phyloP scores from a whole-genome alignment of 2,329 filamentous ascomycete species.

The Colletotrichum godetiae region DNA sequence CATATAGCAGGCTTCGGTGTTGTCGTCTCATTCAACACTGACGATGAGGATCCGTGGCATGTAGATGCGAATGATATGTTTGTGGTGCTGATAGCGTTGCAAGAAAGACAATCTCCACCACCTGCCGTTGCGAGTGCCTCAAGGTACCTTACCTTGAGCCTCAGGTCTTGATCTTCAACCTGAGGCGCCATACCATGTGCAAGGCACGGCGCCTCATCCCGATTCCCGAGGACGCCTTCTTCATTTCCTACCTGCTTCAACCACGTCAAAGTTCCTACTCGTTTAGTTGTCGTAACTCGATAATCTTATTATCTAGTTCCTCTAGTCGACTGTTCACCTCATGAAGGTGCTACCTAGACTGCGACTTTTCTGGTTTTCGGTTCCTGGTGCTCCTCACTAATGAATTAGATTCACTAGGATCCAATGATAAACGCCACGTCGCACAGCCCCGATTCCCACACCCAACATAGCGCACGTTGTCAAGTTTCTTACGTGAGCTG shows the following conservation, averaged over 20 bases:
- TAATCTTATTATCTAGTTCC: not conserved
- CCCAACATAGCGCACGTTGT: not conserved
- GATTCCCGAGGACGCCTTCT: too few relatives aligned
- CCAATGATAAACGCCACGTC: conserved; percentile 12
- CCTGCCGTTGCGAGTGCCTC: too few relatives aligned
- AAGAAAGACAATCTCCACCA: not conserved
- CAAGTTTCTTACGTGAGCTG: conserved; percentile 31
- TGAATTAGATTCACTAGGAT: not conserved
- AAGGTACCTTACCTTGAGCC: not conserved
- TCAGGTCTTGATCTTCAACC: not conserved
- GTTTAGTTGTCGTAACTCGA: not conserved
- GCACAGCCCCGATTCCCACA: conserved; percentile 21
- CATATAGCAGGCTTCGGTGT: not conserved
- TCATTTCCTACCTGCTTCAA: not conserved
- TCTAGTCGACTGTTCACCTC: not conserved
- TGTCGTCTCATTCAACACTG: not conserved
- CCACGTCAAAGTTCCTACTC: not conserved
- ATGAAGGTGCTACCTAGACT: not conserved
- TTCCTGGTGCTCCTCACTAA: conserved; percentile 13
- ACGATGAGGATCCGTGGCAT: not conserved
- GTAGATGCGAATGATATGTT: not conserved
- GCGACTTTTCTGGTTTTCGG: not conserved
- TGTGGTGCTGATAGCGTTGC: not conserved
- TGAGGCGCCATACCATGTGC: not conserved
- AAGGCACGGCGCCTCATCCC: not conserved